Evolutionary conservation across 805 yeast species (phyloP), one percentile per base, ranked within the genome.

Genomic region (Scheffersomyces lignosus): DNA sequence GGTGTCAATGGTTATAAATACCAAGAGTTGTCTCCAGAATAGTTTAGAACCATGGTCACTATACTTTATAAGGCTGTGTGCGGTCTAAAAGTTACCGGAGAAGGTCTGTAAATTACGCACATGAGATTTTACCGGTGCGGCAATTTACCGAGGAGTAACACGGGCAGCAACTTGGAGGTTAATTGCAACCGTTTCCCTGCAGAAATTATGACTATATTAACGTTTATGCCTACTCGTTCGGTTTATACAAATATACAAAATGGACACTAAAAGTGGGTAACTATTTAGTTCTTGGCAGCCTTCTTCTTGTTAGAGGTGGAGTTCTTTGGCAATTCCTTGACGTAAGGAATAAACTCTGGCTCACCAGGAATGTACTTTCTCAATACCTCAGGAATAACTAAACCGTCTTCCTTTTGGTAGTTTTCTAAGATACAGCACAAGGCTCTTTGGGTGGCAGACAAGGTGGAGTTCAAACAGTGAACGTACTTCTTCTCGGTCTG

Each of bases 371-470:
- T 87, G 75, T 84, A 93, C 66, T 80, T 87, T 76, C 97, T 85
- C 65, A 93, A 79, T 27, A 90, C 98, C 70, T 90, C 95, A 44
- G 99, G 99, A 45, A 93, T 79, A 39, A 80, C 80, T 56, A 91
- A 75, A 58, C 99, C 98, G 45, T 89, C 96, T 60, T 87, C 96
- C 42, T 91, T 93, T 76, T 93, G 99, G 73, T 93, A 93, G 75
- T 93, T 93, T 73, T 93, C 99, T 62, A 93, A 75, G 49, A 93
- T 75, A 77, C 99, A 93, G 74, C 99, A 93, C 58, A 93, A 73
- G 13, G 99, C 96, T 73, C 99, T 87, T 78, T 93, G 95, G 44
- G 99, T 93, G 39, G 99, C 99, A 66, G 96, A 84, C 57, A 93
- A 77, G 29, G 99, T 93, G 36, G 96, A 88, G 80, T 93, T 93